Percentiles rank a stretch among this genome's conserved stretches.
phyloP scores from a whole-genome alignment of 2,329 filamentous ascomycete genomes.

The Pseudogymnoascus sp. region DNA sequence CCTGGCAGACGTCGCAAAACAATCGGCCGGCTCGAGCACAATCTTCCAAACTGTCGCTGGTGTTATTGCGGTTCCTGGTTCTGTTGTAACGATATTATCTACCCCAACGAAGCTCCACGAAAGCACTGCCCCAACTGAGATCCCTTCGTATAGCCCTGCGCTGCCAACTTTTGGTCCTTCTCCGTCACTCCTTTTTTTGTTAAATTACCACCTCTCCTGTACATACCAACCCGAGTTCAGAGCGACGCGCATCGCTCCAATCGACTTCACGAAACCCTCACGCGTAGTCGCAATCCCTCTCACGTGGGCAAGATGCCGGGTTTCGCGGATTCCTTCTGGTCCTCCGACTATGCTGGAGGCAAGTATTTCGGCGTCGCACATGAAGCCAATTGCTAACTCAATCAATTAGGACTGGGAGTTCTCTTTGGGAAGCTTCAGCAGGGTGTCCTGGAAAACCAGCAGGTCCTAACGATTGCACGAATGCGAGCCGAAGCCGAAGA shows the following conservation, averaged over 20 bases:
- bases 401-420: constrained; percentile 65
- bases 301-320: constrained; percentile 58
- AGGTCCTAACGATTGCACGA: constrained; percentile 82
- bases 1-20: background rate
- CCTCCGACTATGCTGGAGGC: constrained; percentile 92
- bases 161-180: constrained; percentile 1
- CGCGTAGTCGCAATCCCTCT: background rate
- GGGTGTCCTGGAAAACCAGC: constrained; percentile 89
- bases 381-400: constrained; percentile 2
- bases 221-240: background rate
- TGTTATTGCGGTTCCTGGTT: background rate
- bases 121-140: background rate
- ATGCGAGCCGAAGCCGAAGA: constrained; percentile 96
- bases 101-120: background rate
- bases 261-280: constrained; percentile 4
- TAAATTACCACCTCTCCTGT: background rate
- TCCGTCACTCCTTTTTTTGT: background rate
- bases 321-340: constrained; percentile 97
- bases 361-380: constrained; percentile 29
- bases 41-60: background rate
- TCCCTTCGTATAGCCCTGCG: background rate
- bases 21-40: constrained; percentile 7
- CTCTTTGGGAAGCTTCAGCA: constrained; percentile 96
- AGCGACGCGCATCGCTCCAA: constrained; percentile 7
- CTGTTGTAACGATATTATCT: constrained; percentile 1